Evolutionary conservation across 169 alveolate species (phyloP), one percentile per base, ranked within the genome.

Genomic region (Plasmodium yoelii): DNA sequence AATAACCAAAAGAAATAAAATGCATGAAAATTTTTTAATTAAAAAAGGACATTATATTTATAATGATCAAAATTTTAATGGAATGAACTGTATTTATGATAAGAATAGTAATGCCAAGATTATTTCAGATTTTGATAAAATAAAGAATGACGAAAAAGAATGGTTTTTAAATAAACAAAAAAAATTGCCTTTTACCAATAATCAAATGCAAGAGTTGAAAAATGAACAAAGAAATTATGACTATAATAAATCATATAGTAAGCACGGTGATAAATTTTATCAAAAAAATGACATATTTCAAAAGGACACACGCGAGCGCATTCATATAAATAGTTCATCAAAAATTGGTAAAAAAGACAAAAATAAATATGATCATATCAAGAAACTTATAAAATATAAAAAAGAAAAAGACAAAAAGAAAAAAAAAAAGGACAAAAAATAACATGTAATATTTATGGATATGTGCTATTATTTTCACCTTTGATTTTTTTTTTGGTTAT

Each of bases 11-110:
- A 60, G 75, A 64, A 65, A 84, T 44, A 84, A 84, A 84, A n/a
- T 46, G 70, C 87, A 84, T 28, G 91, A 84, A 71, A 74, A 60
- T 51, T 84, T 42, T 84, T 84, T 84, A 84, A 71, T 84, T 47
- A 72, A 84, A 71, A 84, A 71, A 24, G 80, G 91, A 13, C 91
- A 84, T 44, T 71, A 84, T 55, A 72, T 75, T 24, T 75, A 75
- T 7, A 63, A 75, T 24, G 88, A 75, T 63, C 46, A 63, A 24
- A 63, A 75, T 44, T 75, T 75, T 64, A 61, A 75, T 49, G 77
- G 77, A 53, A 51, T 19, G 42, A 75, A 75, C 47, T 63, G 75
- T 63, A 75, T 75, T 39, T 75, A 75, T 75, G 88, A 75, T 68
- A 75, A 75, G 39, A 75, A 49, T 24, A 75, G 56, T 26, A 75